Conservation (phyloP, 2,329 filamentous ascomycete species). For the Akanthomyces lecanii region DNA sequence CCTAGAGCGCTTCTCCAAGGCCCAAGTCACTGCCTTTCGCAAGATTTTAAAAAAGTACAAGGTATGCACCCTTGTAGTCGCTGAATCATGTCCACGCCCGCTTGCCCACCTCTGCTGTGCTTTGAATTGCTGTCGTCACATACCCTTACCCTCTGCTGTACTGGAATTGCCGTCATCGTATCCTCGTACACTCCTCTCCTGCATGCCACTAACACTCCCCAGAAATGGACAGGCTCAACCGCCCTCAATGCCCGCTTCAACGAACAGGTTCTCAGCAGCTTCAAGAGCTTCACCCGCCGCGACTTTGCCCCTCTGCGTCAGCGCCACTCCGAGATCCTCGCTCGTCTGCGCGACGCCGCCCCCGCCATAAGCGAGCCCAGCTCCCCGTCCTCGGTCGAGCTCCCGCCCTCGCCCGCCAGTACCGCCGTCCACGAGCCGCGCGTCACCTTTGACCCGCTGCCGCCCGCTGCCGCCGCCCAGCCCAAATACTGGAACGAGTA, state of each 20-base stretch:
- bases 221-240: conserved; percentile 78
- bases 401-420: conserved; percentile 19
- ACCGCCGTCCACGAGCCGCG: conserved; percentile 21
- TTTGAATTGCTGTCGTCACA: too few species aligned
- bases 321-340: conserved; percentile 48
- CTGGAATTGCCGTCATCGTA: too few species aligned
- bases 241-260: conserved; percentile 62
- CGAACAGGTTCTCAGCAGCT: conserved; percentile 59
- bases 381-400: conserved; percentile 33
- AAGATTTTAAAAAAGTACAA: conserved; percentile 85
- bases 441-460: conserved; percentile 29
- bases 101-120: too few species aligned
- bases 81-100: not conserved
- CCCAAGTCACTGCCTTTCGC: conserved; percentile 71
- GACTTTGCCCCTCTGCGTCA: conserved; percentile 54
- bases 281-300: conserved; percentile 67
- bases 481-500: conserved; percentile 80
- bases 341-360: conserved; percentile 42
- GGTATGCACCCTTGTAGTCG: conserved; percentile 35
- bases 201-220: conserved; percentile 18
- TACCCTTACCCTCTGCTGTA: too few species aligned
- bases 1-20: conserved; percentile 66
- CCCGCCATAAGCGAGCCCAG: conserved; percentile 38
- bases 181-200: too few species aligned
- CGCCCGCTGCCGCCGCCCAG: conserved; percentile 27